A percentile compares a stretch with the other conserved stretches of the same genome.
These are phyloP conservation scores for Pestalotiopsis sp. DNA, from an alignment of 2,329 filamentous ascomycete species.

Conservation along the genomic window DNA sequence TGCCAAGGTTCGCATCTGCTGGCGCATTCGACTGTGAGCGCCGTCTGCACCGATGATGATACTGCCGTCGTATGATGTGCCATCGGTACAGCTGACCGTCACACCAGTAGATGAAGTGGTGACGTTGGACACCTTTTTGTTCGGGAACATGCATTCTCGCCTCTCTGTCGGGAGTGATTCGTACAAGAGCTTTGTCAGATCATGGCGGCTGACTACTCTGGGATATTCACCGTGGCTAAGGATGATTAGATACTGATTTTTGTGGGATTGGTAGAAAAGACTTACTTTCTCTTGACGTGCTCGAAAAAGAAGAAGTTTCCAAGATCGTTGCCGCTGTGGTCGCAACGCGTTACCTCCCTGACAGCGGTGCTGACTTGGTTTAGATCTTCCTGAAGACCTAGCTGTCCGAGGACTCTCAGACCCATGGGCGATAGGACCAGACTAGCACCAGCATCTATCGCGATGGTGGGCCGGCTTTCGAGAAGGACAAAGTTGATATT, in stretches of 20 bases:
- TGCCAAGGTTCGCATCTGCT: slow-evolving; percentile 9
- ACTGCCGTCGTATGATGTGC: slow-evolving; percentile 24
- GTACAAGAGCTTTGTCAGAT: slow-evolving; percentile 35
- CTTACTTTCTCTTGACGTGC: slow-evolving; percentile 25
- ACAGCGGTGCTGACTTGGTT: slow-evolving; percentile 23
- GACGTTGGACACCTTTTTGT: slow-evolving; percentile 12
- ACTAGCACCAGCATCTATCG: slow-evolving; percentile 29
- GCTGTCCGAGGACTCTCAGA: slow-evolving; percentile 33
- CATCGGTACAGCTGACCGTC: slow-evolving; percentile 12
- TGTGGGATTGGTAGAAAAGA: background rate
- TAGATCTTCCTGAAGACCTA: slow-evolving; percentile 29
- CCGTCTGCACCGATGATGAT: slow-evolving; percentile 46
- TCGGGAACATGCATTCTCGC: slow-evolving; percentile 25
- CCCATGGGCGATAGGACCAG: slow-evolving; percentile 27
- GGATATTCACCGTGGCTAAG: slow-evolving; percentile 27
- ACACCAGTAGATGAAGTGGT: slow-evolving; percentile 5
- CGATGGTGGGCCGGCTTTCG: slow-evolving; percentile 22
- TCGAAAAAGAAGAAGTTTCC: slow-evolving; percentile 25
- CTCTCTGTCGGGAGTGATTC: slow-evolving; percentile 25
- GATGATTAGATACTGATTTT: background rate
- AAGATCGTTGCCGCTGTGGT: slow-evolving; percentile 27
- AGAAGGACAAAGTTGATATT: slow-evolving; percentile 38
- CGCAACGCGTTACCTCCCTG: slow-evolving; percentile 21
- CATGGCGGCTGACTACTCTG: slow-evolving; percentile 34
- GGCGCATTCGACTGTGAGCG: slow-evolving; percentile 32